Base-by-base conservation (phyloP, 2,329 filamentous ascomycete genomes). In the Mycosphaerelloides madeirae region DNA sequence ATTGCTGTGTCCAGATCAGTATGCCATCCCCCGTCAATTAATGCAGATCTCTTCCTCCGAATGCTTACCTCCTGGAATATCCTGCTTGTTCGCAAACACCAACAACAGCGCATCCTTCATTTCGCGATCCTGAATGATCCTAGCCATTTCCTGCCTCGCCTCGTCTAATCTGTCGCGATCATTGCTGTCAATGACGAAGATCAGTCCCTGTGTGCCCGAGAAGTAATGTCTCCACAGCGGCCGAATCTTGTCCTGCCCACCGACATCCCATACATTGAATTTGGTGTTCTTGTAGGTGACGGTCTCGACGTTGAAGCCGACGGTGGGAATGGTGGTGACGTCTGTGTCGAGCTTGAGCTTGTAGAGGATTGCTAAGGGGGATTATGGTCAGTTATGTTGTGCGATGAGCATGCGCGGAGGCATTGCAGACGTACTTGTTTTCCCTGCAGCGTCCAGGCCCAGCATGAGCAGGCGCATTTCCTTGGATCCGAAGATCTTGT, bases 1-100 rank as follows among this genome's bases (percentile, higher is more conserved):
- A 75, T 73, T 11, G 72, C 71, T 72, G 50, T 43, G 31, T 11
- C 28, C 11, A n/a, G 12, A 35, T 48, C 22, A 55, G 44, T 29
- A 31, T 43, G 9, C 22, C 20, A 19, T 14, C 35, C 29, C 32
- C 15, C 7, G 2, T 13, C 13, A 34, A 6, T 9, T 6, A 20
- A 42, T 9, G 13, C 11, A 31, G 12, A 25, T 2, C 15, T 20
- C 19, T 16, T 20, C 19, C 31, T 13, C 7, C 20, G 16, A 7
- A n/a, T 19, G 79, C 89, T 71, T 78, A 96, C 93, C 62, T 56
- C 70, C 70, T 38, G 85, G 85, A 72, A 97, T 77, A 90, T 98
- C 93, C 80, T 98, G 93, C 81, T 98, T 98, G 84, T 98, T 98
- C 74, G 93, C 93, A 67, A 98, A 98, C 65, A 98, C 91, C 65